Evolutionary conservation across 2,329 filamentous ascomycete genomes (phyloP).

Genomic region (Chrysosphaeria jannelii): DNA sequence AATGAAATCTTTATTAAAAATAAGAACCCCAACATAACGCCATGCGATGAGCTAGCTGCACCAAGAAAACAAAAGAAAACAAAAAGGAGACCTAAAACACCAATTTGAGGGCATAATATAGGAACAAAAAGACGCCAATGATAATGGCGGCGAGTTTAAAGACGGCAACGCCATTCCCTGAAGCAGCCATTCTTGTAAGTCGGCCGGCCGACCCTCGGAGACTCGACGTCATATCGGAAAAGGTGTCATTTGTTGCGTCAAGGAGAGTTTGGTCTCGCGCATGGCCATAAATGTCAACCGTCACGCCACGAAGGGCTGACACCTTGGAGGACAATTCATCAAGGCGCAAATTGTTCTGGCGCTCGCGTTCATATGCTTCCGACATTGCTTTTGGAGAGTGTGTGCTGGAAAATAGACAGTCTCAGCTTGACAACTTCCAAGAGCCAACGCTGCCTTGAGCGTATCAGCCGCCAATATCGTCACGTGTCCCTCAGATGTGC

Average conservation of each 20-base stretch:
- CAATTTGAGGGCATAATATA: constrained; percentile 43
- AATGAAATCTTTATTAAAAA: no score
- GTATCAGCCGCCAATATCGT: no score
- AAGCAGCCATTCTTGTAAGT: constrained; percentile 66
- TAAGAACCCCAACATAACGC: no score
- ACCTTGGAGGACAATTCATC: constrained; percentile 79
- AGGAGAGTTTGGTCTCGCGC: constrained; percentile 69
- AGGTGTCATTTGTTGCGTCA: constrained; percentile 73
- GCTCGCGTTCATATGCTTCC: constrained; percentile 50
- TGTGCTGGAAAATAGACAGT: no score
- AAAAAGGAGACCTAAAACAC: not conserved
- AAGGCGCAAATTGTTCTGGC: constrained; percentile 84
- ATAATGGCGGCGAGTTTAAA: constrained; percentile 70
- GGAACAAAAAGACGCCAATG: constrained; percentile 35
- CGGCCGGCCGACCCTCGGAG: constrained; percentile 61
- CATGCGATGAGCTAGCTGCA: not conserved
- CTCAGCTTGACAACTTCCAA: no score
- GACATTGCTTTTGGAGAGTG: no score
- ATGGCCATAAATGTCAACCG: constrained; percentile 93
- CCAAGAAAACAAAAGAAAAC: constrained; percentile 1
- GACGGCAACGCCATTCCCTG: constrained; percentile 73
- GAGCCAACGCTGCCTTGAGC: no score
- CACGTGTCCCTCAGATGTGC: no score
- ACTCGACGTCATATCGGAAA: constrained; percentile 57
- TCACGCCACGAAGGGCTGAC: constrained; percentile 70